These are phyloP conservation scores for Ophiostoma ips DNA, from an alignment of 2,329 filamentous ascomycete species.

Conservation along the genomic window DNA sequence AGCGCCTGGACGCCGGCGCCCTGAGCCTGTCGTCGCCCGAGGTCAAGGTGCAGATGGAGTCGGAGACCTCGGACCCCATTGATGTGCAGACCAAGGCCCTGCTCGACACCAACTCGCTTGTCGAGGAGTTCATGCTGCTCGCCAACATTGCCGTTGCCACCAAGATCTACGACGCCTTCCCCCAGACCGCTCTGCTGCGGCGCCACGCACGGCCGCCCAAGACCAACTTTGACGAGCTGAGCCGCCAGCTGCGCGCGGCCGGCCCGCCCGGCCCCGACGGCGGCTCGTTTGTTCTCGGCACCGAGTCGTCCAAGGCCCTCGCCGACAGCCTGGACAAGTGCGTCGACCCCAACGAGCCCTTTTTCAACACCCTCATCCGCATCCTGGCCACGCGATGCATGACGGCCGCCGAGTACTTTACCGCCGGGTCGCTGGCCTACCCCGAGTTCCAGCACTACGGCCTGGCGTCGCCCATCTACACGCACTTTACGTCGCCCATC, in stretches of 20 bases:
- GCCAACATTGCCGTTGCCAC: constrained; percentile 90
- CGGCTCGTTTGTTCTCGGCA: constrained; percentile 46
- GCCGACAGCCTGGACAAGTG: constrained; percentile 85
- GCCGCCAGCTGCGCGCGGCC: constrained; percentile 68
- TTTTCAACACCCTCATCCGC: constrained; percentile 96
- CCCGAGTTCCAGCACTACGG: constrained; percentile 96
- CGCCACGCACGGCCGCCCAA: constrained; percentile 86
- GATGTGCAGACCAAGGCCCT: constrained; percentile 93
- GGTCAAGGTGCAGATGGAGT: constrained; percentile 89
- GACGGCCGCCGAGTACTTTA: constrained; percentile 98
- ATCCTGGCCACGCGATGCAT: constrained; percentile 98
- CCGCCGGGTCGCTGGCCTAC: constrained; percentile 81
- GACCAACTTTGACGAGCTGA: constrained; percentile 90
- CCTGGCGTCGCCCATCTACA: constrained; percentile 92
- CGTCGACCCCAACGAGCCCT: constrained; percentile 65
- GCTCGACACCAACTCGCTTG: constrained; percentile 90
- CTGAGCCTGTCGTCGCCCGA: constrained; percentile 95
- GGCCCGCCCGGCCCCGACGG: constrained; percentile 29
- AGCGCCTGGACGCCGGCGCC: constrained; percentile 91
- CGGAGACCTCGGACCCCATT: constrained; percentile 87
- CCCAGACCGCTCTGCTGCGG: constrained; percentile 85
- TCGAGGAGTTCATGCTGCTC: constrained; percentile 98
- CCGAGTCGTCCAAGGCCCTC: constrained; percentile 81
- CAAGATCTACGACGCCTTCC: constrained; percentile 83
- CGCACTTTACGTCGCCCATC: constrained; percentile 95